phyloP scores from a whole-genome alignment of 306 rosid genomes.

The Prosopis cineraria region DNA sequence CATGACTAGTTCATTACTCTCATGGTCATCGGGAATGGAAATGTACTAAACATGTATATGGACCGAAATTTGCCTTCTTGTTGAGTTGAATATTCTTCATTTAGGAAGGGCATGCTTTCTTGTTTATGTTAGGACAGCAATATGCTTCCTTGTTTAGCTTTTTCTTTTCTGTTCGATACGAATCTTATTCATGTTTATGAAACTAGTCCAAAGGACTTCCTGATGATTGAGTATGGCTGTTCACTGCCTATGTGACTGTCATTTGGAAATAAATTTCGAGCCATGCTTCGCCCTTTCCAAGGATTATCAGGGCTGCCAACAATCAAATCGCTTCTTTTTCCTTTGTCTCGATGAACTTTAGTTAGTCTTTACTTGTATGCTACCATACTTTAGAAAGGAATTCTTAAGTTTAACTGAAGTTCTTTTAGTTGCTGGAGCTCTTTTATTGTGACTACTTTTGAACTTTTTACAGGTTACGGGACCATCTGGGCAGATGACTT shows the following conservation, averaged over 20 bases:
- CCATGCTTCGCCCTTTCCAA: not conserved
- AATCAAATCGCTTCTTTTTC: not conserved
- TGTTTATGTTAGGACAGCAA: not conserved
- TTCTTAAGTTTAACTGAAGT: not conserved
- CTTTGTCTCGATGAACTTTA: not conserved
- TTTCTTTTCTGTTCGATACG: not conserved
- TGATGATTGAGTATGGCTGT: not conserved
- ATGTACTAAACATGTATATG: slow-evolving; percentile 4
- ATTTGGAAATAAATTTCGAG: not conserved
- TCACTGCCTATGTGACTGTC: not conserved
- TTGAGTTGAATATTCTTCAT: not conserved
- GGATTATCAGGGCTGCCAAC: not conserved
- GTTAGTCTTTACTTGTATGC: slow-evolving; percentile 5
- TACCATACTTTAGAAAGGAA: not conserved
- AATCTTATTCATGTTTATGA: not conserved
- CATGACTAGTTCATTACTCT: not conserved
- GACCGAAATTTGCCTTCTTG: not conserved
- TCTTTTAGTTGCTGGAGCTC: slow-evolving; percentile 12
- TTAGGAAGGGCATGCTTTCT: not conserved
- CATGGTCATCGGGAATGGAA: not conserved
- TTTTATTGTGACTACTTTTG: not conserved
- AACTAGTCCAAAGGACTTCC: slow-evolving; percentile 7
- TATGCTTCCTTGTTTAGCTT: not conserved
- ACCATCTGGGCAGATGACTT: slow-evolving; percentile 94
- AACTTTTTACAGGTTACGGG: slow-evolving; percentile 66